A percentile compares a stretch with the other conserved stretches of the same genome.
phyloP scores from a whole-genome alignment of 2,329 filamentous ascomycete genomes.

The Trichoderma atroviride region DNA sequence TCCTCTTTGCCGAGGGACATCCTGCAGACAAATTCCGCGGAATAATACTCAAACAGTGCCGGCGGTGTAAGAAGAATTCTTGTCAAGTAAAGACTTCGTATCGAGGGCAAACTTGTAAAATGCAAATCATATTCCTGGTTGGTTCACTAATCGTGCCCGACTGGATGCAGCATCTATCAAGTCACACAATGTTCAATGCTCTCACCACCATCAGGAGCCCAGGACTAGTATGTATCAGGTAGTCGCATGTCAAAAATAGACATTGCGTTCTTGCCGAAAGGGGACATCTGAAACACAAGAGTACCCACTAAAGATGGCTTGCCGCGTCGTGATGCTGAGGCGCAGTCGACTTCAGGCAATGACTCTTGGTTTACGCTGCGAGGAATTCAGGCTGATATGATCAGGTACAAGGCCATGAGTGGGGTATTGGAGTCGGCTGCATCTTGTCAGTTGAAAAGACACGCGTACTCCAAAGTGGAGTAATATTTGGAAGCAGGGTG shows the following conservation, averaged over 20 bases:
- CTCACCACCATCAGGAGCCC: neutral
- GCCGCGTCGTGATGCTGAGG: neutral
- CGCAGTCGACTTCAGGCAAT: neutral
- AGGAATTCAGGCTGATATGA: neutral
- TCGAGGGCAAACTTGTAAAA: too few relatives aligned
- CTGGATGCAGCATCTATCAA: neutral
- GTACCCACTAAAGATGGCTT: neutral
- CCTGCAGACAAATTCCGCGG: neutral
- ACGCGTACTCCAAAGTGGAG: neutral
- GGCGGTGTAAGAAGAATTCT: neutral
- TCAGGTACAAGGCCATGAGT: neutral
- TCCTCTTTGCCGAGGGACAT: neutral
- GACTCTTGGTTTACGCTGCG: neutral
- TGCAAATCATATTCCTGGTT: neutral
- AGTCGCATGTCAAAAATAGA: too few relatives aligned
- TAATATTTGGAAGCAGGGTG: neutral
- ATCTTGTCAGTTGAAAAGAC: neutral
- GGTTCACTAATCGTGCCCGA: neutral
- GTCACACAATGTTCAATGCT: neutral
- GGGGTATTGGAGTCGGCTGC: neutral
- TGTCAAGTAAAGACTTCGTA: neutral
- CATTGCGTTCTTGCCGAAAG: too few relatives aligned
- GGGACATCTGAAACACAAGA: neutral
- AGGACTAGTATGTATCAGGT: too few relatives aligned
- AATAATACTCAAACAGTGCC: neutral